Base-by-base conservation (phyloP, 2,329 filamentous ascomycete genomes). In the Clarireedia monteithiana region DNA sequence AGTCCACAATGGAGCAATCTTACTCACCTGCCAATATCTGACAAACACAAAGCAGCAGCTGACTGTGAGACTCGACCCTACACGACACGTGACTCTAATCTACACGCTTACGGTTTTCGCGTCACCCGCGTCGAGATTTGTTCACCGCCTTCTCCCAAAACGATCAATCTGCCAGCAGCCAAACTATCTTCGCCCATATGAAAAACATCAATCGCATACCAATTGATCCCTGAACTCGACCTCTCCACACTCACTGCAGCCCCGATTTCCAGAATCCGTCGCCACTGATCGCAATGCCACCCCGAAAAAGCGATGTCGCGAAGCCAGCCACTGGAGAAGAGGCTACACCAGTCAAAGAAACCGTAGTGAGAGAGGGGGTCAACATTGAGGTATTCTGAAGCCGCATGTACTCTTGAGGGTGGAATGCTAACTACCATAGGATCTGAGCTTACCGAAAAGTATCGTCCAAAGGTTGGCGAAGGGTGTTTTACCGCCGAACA, bases 401-500 rank as follows among this genome's bases (percentile, higher is more conserved):
- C 26, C 20, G 17, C 7, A 47, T 17, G 40, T 38, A 9, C 10
- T 39, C 36, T 38, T 40, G 38, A 50, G 24, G 9, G 2, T 36
- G 5, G 10, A 7, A 12, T 17, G 5, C 23, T 7, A n/a, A 34
- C n/a, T n/a, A 6, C 38, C 0, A 48, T 54, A 88, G 84, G 88
- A 92, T 67, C 80, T 91, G 56, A 84, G 78, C 59, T 77, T 94
- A 14, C 89, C 89, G 34, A 90, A 89, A 67, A 90, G 87, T 6
- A 90, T 92, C 72, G 85, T 92, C 62, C 87, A 86, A 53, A 79
- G 88, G 53, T 77, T 94, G 36, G 86, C 88, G 42, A 92, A 92
- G 73, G 86, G 87, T 42, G 87, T 89, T 5, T 75, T 94, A 5
- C 88, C 89, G 0, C 78, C 87, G 5, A 91, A 91, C 68, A 91